A percentile compares a stretch with the other conserved stretches of the same genome.
Evolutionary conservation across 2,329 filamentous ascomycete genomes (phyloP).

Genomic region (Trichoderma brevicompactum): DNA sequence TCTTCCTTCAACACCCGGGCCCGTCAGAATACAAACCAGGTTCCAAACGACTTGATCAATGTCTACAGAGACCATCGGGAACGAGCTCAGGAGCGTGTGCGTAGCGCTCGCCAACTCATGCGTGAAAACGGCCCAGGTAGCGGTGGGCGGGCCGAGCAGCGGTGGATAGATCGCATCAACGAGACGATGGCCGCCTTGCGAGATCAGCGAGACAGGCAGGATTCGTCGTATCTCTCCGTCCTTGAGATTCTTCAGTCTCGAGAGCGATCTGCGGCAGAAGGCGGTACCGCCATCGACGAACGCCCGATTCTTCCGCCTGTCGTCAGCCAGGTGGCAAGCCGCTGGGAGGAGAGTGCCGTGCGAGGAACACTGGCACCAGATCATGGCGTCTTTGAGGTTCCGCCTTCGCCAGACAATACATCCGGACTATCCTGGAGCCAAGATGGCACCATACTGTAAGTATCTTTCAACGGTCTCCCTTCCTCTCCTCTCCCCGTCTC

Average conservation of each 20-base stretch:
- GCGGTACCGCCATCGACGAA: constrained; percentile 44
- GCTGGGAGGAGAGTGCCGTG: constrained; percentile 47
- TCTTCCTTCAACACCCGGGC: constrained; percentile 38
- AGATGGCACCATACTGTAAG: constrained; percentile 64
- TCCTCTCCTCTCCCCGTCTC: too few relatives aligned
- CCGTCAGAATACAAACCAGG: constrained; percentile 44
- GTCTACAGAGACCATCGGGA: constrained; percentile 46
- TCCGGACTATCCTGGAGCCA: constrained; percentile 66
- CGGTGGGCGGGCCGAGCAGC: constrained; percentile 38
- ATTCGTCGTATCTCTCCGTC: constrained; percentile 44
- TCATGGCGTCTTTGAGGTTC: constrained; percentile 49
- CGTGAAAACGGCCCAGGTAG: constrained; percentile 34
- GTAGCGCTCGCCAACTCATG: constrained; percentile 41
- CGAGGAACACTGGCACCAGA: constrained; percentile 42
- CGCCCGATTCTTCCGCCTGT: constrained; percentile 44
- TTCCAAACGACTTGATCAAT: constrained; percentile 46
- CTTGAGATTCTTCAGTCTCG: constrained; percentile 46
- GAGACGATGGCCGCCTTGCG: constrained; percentile 45
- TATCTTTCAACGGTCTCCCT: constrained; percentile 27
- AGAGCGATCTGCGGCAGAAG: constrained; percentile 41
- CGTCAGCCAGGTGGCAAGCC: constrained; percentile 44
- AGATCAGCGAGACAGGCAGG: constrained; percentile 44
- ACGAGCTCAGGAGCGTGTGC: constrained; percentile 41
- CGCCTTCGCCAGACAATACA: constrained; percentile 59
- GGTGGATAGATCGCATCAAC: constrained; percentile 43